Base-by-base conservation (phyloP, 208 protist species). In the Acanthamoeba sp. region DNA sequence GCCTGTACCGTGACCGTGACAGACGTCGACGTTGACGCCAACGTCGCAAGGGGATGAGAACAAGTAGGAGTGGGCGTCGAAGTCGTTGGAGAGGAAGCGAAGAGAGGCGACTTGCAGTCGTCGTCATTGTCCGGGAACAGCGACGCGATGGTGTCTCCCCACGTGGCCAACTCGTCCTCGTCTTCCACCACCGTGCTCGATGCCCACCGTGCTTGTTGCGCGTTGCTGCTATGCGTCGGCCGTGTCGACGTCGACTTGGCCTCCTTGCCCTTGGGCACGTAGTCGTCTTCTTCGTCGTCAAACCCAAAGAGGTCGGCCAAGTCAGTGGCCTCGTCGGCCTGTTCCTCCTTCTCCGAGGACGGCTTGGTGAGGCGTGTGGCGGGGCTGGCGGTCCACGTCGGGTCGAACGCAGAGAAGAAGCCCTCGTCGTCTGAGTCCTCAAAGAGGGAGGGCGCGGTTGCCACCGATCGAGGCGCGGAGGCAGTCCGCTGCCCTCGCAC, bases 231-330 rank as follows among this genome's bases (percentile, higher is more conserved):
- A 12, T 5, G 10, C 34, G 14, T 22, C 20, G 16, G 38, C 34
- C 6, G 5, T 34, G n/a, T 40, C 20, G 42, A 2, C 12, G 48
- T n/a, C 14, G n/a, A 6, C 42, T 27, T 42, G n/a, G 14, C 80
- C 42, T 55, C 48, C 36, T 89, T 89, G 80, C 29, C 52, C 48
- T 89, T 89, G 40, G 48, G 42, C 29, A 42, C 36, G 80, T 42
- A 66, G 22, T 64, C 36, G 6, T 89, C n/a, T 10, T 10, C 40
- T 5, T 89, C 52, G 14, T 64, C 32, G 22, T 89, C 48, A 62
- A 29, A 34, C 18, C 80, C 80, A 62, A 89, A 89, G 29, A 89
- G 80, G 42, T 36, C 52, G n/a, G 12, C 24, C 42, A 89, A 20
- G 36, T 4, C 24, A 4, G 10, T 29, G 73, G 20, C 18, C n/a